Percentiles rank a stretch among this genome's conserved stretches.
Conservation (phyloP, 83 land plant species). For the Picea abies region DNA sequence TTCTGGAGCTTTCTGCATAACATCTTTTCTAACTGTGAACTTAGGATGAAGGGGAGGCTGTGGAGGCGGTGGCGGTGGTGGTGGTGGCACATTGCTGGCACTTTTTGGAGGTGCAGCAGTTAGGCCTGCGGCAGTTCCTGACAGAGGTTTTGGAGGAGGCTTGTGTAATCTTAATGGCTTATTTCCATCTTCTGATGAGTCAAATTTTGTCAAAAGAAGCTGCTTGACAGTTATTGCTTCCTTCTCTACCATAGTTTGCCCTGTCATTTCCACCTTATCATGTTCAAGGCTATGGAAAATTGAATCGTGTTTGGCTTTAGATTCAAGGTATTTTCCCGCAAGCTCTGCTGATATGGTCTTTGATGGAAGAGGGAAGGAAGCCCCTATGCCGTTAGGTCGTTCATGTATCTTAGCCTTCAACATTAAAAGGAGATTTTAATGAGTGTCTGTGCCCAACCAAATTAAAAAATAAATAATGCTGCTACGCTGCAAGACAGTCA, state of each 20-base stretch:
- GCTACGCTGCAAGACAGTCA: not conserved
- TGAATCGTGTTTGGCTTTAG: slow-evolving; percentile 3
- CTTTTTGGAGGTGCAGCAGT: slow-evolving; percentile 42
- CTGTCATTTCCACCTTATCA: not conserved
- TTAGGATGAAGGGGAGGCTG: slow-evolving; percentile 19
- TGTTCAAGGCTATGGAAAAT: not conserved
- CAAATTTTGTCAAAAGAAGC: not conserved
- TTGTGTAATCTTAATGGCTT: slow-evolving; percentile 63
- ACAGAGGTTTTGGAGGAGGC: slow-evolving; percentile 84
- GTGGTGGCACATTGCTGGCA: slow-evolving; percentile 31
- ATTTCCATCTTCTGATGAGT: slow-evolving; percentile 15
- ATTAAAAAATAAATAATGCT: slow-evolving; percentile 3
- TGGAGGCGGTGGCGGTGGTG: slow-evolving; percentile 57
- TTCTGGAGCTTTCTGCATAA: slow-evolving; percentile 65
- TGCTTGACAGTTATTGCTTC: not conserved
- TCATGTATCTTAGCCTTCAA: slow-evolving; percentile 6
- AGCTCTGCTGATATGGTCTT: slow-evolving; percentile 9
- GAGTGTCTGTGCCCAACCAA: not conserved
- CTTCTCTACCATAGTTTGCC: not conserved
- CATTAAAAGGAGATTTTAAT: slow-evolving; percentile 2
- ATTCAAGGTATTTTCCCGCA: not conserved
- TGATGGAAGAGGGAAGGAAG: not conserved
- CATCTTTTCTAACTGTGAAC: slow-evolving; percentile 53
- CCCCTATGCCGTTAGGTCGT: slow-evolving; percentile 4
- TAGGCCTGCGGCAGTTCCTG: slow-evolving; percentile 8